These are phyloP conservation scores for Quillaja saponaria DNA, from an alignment of 306 rosid species.

Conservation along the genomic window DNA sequence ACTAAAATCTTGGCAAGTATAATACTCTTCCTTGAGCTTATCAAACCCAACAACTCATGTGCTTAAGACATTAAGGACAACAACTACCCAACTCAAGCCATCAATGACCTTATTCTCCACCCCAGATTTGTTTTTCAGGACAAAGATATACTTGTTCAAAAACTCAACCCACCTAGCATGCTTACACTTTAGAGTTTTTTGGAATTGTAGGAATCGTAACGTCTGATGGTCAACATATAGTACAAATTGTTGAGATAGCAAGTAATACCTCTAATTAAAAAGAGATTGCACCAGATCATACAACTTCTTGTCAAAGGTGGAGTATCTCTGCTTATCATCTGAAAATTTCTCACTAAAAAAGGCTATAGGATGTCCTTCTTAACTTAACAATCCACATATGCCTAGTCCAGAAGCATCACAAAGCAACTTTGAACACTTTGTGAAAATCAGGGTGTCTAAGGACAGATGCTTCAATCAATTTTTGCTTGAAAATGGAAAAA, in stretches of 20 bases:
- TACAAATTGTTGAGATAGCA: background rate
- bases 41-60: too few species aligned
- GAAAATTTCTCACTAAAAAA: background rate
- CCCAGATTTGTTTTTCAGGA: background rate
- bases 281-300: background rate
- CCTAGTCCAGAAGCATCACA: background rate
- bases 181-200: background rate
- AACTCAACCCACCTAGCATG: background rate
- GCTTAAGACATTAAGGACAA: too few species aligned
- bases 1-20: too few species aligned
- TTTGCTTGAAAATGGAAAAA: too few species aligned
- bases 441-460: too few species aligned
- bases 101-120: too few species aligned
- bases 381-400: background rate
- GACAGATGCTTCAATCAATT: too few species aligned
- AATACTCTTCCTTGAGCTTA: too few species aligned
- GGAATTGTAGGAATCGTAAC: too few species aligned
- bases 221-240: background rate
- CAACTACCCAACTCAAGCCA: too few species aligned
- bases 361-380: background rate
- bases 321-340: background rate
- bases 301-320: background rate
- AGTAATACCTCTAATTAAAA: background rate
- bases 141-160: background rate
- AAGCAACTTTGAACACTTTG: too few species aligned